Percentiles rank a stretch among this genome's conserved stretches.
Conservation (phyloP, 768 basidiomycete species). For the Tulasnella sp. region DNA sequence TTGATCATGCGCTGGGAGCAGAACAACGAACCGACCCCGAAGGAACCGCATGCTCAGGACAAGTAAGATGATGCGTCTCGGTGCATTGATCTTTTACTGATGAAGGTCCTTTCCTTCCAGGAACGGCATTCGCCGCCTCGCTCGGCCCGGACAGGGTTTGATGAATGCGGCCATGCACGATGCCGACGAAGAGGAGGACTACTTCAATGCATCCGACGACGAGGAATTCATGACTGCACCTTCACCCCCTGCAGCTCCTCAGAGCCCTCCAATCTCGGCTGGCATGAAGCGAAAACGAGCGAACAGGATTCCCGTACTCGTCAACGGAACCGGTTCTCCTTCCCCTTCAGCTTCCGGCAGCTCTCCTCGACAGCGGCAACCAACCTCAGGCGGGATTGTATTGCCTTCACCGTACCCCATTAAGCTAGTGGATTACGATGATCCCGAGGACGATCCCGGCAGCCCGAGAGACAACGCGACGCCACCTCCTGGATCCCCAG, state of each 20-base stretch:
- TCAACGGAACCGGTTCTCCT: conserved; percentile 41
- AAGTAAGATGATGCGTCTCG: conserved; percentile 51
- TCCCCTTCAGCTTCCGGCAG: conserved; percentile 40
- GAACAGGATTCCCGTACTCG: conserved; percentile 39
- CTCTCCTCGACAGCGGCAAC: conserved; percentile 45
- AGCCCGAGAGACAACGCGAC: conserved; percentile 24
- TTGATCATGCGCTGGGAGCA: conserved; percentile 88
- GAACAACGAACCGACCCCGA: conserved; percentile 72
- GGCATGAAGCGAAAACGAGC: conserved; percentile 39
- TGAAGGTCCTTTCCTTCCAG: conserved; percentile 35
- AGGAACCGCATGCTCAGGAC: conserved; percentile 45
- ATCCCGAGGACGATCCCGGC: conserved; percentile 63
- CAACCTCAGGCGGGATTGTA: conserved; percentile 45
- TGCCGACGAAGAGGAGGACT: conserved; percentile 79
- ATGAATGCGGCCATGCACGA: conserved; percentile 57
- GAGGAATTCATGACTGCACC: conserved; percentile 52
- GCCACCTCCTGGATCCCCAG: conserved; percentile 31
- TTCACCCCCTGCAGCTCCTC: background rate
- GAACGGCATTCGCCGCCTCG: conserved; percentile 16
- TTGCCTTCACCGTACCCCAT: conserved; percentile 51
- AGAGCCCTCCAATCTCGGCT: conserved; percentile 41
- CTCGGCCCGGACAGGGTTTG: conserved; percentile 40
- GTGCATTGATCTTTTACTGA: conserved; percentile 44
- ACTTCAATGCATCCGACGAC: conserved; percentile 89
- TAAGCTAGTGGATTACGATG: conserved; percentile 69